Evolutionary conservation across 1,139 yeast species (phyloP).

Genomic region (Barnettozyma hawaiiensis): DNA sequence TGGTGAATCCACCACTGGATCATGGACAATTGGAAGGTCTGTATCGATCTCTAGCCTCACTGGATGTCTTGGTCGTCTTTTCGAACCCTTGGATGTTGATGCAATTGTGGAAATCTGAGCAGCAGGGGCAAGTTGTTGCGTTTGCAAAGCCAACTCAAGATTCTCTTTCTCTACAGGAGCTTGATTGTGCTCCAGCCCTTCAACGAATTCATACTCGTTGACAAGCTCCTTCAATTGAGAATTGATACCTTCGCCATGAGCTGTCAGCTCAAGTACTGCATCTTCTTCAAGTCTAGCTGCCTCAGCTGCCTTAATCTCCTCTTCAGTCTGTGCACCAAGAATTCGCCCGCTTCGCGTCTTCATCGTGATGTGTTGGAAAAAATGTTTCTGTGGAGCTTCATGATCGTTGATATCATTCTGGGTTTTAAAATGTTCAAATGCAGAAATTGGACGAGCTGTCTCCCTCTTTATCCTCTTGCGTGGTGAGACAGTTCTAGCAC

Average conservation of each 20-base stretch:
- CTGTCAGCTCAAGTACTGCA: conserved; percentile 13
- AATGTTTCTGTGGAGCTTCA: conserved; percentile 1
- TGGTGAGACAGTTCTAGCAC: neutral
- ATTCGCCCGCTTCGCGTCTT: conserved; percentile 28
- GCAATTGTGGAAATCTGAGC: neutral
- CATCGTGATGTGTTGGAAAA: conserved; percentile 22
- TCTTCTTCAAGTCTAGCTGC: conserved; percentile 14
- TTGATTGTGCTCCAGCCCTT: conserved; percentile 5
- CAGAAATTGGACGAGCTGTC: neutral
- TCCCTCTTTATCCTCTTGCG: neutral
- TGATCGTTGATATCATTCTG: neutral
- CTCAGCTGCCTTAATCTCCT: conserved; percentile 18
- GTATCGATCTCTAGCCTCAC: neutral
- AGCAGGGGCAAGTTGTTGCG: neutral
- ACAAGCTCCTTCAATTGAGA: conserved; percentile 15
- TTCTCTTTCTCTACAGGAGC: neutral
- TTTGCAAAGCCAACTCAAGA: neutral
- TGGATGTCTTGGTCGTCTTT: neutral
- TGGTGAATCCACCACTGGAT: conserved; percentile 1
- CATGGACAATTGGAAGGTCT: neutral
- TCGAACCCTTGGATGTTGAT: neutral
- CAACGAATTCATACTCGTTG: conserved; percentile 14
- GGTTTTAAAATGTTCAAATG: neutral
- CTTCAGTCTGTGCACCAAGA: conserved; percentile 25
- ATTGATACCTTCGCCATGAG: conserved; percentile 11